These are phyloP conservation scores for Houttuynia cordata DNA, from an alignment of 164 flowering plant genomes.

Conservation along the genomic window DNA sequence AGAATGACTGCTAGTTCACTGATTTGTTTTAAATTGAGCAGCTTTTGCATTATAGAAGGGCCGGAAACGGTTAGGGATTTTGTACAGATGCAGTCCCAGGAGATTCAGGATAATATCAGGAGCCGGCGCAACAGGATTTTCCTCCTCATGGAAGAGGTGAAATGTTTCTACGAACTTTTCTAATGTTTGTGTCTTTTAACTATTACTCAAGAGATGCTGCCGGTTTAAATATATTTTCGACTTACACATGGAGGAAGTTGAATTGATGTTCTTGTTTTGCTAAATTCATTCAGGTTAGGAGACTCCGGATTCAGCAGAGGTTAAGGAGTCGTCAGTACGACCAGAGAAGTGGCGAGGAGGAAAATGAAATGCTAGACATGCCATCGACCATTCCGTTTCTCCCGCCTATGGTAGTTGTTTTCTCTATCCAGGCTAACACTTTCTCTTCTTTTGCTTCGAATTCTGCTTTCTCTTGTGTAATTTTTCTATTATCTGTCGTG, in stretches of 20 bases:
- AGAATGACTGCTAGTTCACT: neutral
- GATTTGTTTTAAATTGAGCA: slow-evolving; percentile 15
- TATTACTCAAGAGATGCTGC: too few species aligned
- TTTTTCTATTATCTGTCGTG: neutral
- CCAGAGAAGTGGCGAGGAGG: slow-evolving; percentile 32
- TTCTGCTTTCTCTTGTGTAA: neutral
- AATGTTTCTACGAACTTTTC: neutral
- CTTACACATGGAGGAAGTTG: too few species aligned
- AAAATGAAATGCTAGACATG: slow-evolving; percentile 82
- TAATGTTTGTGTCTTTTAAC: neutral
- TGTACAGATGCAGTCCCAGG: slow-evolving; percentile 67
- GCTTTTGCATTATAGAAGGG: slow-evolving; percentile 93
- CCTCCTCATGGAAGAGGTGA: slow-evolving; percentile 96
- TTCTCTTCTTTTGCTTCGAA: too few species aligned
- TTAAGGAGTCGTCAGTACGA: slow-evolving; percentile 27
- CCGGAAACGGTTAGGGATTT: slow-evolving; percentile 90
- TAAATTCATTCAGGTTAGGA: slow-evolving; percentile 44
- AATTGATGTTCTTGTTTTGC: neutral
- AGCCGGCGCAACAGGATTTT: slow-evolving; percentile 83
- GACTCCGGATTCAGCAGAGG: slow-evolving; percentile 67
- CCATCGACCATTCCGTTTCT: slow-evolving; percentile 86
- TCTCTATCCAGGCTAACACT: neutral
- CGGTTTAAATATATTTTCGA: too few species aligned
- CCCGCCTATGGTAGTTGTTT: slow-evolving; percentile 53
- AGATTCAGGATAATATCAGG: slow-evolving; percentile 71